phyloP scores from a whole-genome alignment of 768 basidiomycete species.

The Tulasnella sp. region DNA sequence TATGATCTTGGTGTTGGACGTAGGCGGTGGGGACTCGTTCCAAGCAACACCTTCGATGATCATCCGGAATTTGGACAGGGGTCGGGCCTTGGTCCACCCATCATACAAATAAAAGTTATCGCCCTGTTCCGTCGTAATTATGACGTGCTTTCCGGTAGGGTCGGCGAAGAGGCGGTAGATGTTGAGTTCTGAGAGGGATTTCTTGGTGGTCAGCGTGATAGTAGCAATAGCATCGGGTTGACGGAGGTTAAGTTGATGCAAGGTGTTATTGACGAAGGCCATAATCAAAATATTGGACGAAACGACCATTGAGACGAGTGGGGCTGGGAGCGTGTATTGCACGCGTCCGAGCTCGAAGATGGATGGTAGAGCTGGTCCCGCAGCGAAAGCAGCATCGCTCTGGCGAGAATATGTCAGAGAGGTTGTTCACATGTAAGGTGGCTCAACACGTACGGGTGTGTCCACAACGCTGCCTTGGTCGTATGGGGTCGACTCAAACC shows the following conservation, averaged over 20 bases:
- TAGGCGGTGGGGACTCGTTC: slow-evolving; percentile 42
- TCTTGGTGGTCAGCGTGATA: slow-evolving; percentile 48
- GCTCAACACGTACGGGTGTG: slow-evolving; percentile 1
- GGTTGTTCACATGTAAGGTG: background rate
- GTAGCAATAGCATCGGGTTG: slow-evolving; percentile 77
- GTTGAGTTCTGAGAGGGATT: slow-evolving; percentile 46
- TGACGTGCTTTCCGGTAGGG: slow-evolving; percentile 81
- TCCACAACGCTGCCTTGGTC: slow-evolving; percentile 27
- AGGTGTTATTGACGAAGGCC: slow-evolving; percentile 59
- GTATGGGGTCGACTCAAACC: slow-evolving; percentile 66
- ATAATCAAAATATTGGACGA: slow-evolving; percentile 81
- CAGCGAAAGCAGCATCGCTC: background rate
- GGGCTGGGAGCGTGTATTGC: slow-evolving; percentile 76
- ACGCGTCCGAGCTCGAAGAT: slow-evolving; percentile 78
- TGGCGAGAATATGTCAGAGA: background rate
- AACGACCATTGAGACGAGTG: slow-evolving; percentile 70
- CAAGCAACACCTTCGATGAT: slow-evolving; percentile 86
- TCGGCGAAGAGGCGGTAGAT: slow-evolving; percentile 82
- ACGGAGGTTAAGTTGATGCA: slow-evolving; percentile 83
- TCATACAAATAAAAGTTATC: slow-evolving; percentile 89
- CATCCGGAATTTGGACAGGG: slow-evolving; percentile 69
- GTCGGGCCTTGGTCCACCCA: slow-evolving; percentile 69
- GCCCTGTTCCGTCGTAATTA: slow-evolving; percentile 74
- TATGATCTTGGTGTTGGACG: slow-evolving; percentile 43
- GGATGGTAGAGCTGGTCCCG: slow-evolving; percentile 26